Evolutionary conservation across 768 basidiomycete species (phyloP).

Genomic region (Boletellus emodensis): DNA sequence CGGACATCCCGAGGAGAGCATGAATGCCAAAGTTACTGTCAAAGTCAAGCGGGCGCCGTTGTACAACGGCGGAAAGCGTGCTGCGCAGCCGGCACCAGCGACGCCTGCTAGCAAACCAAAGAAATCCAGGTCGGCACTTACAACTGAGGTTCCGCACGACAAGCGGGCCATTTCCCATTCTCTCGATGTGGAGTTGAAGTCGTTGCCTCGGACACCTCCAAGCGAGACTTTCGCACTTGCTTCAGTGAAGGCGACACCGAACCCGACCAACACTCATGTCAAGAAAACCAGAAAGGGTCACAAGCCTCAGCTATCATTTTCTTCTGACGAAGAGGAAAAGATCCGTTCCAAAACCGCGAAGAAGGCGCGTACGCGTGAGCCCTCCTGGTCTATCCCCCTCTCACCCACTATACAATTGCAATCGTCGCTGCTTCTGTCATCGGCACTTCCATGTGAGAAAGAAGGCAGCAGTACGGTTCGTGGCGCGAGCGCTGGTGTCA

Average conservation of each 20-base stretch:
- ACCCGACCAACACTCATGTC: constrained; percentile 4
- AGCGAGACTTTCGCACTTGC: constrained; percentile 8
- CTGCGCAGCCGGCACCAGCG: neutral
- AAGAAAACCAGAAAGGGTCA: constrained; percentile 34
- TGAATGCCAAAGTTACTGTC: constrained; percentile 18
- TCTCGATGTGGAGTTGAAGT: constrained; percentile 4
- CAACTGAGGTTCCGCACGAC: neutral
- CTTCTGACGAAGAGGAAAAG: constrained; percentile 78
- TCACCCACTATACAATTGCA: constrained; percentile 19
- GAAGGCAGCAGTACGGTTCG: constrained; percentile 14
- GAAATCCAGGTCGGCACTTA: constrained; percentile 9
- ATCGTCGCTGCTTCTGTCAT: constrained; percentile 23
- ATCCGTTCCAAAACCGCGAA: constrained; percentile 55
- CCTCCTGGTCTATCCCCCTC: constrained; percentile 29
- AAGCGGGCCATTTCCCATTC: constrained; percentile 4
- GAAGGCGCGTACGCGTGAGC: constrained; percentile 47
- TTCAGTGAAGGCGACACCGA: constrained; percentile 21
- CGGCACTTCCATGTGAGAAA: constrained; percentile 10
- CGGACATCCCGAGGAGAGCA: constrained; percentile 14
- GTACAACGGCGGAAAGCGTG: constrained; percentile 35
- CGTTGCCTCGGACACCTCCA: constrained; percentile 24
- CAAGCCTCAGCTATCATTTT: constrained; percentile 44
- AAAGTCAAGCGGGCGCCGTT: constrained; percentile 49
- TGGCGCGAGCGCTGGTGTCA: constrained; percentile 16
- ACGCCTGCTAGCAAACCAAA: constrained; percentile 15